Evolutionary conservation across 345 rosid species (phyloP).

Genomic region (Rhodamnia argentea): DNA sequence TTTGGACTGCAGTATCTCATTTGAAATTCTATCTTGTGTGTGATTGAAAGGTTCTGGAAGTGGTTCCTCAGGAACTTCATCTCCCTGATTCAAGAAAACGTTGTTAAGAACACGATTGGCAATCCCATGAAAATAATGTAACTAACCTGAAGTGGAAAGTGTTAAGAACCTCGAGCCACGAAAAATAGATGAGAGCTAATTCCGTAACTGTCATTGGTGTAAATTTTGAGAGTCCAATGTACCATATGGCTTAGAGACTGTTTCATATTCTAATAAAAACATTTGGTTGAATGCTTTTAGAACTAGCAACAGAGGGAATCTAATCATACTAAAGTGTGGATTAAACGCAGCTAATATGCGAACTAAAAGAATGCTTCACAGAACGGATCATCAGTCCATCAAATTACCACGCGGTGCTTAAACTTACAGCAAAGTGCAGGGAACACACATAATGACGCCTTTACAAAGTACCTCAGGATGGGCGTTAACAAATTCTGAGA

Average conservation of each 20-base stretch:
- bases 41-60: conserved; percentile 66
- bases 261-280: background rate
- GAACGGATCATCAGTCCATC: background rate
- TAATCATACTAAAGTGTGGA: background rate
- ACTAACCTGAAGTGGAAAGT: background rate
- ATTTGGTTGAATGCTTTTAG: background rate
- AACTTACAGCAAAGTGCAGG: background rate
- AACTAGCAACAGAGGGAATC: background rate
- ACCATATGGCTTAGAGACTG: background rate
- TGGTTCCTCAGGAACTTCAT: conserved; percentile 59
- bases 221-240: background rate
- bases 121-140: background rate
- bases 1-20: background rate
- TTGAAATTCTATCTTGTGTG: conserved; percentile 4
- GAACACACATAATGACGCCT: background rate
- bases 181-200: background rate
- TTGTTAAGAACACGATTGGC: background rate
- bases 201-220: background rate
- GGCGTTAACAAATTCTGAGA: conserved; percentile 37
- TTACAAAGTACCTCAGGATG: conserved; percentile 54
- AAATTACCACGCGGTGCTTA: background rate
- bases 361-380: background rate
- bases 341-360: background rate
- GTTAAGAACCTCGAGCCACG: background rate
- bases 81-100: conserved; percentile 38